phyloP scores from a whole-genome alignment of 192 early-diverging fungal species.

The Entomortierella chlamydospora region DNA sequence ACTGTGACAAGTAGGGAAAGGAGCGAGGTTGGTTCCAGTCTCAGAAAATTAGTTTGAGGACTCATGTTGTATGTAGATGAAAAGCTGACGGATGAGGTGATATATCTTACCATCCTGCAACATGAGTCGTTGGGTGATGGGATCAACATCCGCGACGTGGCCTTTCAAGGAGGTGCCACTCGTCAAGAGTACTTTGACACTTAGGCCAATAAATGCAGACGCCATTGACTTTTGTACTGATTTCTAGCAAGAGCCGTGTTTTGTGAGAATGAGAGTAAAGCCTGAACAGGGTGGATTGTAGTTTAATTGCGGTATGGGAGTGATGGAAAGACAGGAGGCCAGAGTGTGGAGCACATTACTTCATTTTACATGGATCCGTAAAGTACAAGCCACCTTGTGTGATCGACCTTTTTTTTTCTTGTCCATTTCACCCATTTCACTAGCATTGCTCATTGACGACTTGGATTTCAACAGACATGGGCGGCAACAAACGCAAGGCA shows the following conservation, averaged over 20 bases:
- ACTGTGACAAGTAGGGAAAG: constrained; percentile 13
- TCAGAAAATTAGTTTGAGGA: constrained; percentile 3
- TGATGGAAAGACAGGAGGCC: no score
- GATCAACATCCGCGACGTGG: constrained; percentile 70
- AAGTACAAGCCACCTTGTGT: constrained; percentile 4
- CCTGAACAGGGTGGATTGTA: no score
- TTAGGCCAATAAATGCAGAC: constrained; percentile 65
- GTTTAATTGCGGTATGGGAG: no score
- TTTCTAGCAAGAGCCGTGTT: neutral
- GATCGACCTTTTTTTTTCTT: neutral
- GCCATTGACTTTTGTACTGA: constrained; percentile 55
- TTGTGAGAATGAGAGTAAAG: neutral
- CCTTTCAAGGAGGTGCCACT: constrained; percentile 67
- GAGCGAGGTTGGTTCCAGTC: no score
- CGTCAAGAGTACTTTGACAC: constrained; percentile 63
- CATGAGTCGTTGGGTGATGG: constrained; percentile 68
- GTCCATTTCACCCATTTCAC: neutral
- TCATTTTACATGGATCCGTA: no score
- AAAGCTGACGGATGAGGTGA: no score
- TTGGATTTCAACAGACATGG: constrained; percentile 16
- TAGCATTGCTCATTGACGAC: no score
- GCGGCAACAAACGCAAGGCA: constrained; percentile 48
- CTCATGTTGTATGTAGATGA: neutral
- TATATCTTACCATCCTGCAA: constrained; percentile 65
- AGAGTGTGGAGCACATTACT: no score